phyloP scores from a whole-genome alignment of 768 basidiomycete species.

The Dictyophora rubrovolvata region DNA sequence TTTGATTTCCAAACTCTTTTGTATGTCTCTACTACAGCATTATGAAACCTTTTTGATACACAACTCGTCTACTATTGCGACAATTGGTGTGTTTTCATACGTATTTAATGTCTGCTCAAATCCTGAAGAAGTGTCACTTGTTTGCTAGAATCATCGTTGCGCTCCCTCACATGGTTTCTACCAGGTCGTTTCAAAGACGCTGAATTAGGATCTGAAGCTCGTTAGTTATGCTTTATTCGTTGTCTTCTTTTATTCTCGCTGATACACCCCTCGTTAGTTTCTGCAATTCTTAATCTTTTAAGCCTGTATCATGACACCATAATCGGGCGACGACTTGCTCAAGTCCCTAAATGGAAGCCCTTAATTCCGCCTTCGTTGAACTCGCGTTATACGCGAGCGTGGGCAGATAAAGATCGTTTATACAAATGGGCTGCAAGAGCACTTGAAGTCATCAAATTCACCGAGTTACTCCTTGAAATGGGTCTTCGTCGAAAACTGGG shows the following conservation, averaged over 20 bases:
- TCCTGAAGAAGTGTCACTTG: slow-evolving; percentile 12
- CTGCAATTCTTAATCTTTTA: slow-evolving; percentile 75
- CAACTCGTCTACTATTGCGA: slow-evolving; percentile 77
- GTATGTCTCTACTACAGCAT: slow-evolving; percentile 21
- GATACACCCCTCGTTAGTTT: slow-evolving; percentile 41
- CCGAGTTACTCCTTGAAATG: slow-evolving; percentile 89
- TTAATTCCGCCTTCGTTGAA: slow-evolving; percentile 71
- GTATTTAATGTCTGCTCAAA: slow-evolving; percentile 15
- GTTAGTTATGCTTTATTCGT: slow-evolving; percentile 42
- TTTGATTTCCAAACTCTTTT: slow-evolving; percentile 2
- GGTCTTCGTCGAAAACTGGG: slow-evolving; percentile 62
- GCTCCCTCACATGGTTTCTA: slow-evolving; percentile 90
- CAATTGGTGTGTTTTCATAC: slow-evolving; percentile 19
- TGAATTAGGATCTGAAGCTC: slow-evolving; percentile 86
- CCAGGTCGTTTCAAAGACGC: slow-evolving; percentile 97
- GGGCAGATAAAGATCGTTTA: slow-evolving; percentile 53
- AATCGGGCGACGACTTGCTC: slow-evolving; percentile 55
- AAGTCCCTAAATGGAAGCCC: slow-evolving; percentile 59
- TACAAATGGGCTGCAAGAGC: slow-evolving; percentile 76
- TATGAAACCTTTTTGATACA: slow-evolving; percentile 79
- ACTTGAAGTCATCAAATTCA: slow-evolving; percentile 68
- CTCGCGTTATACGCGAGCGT: slow-evolving; percentile 83
- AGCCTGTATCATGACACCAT: slow-evolving; percentile 94
- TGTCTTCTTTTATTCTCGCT: slow-evolving; percentile 4
- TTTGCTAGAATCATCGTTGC: slow-evolving; percentile 69